Base-by-base conservation (phyloP, 73 alveolate genomes). In the Stentor coeruleus region DNA sequence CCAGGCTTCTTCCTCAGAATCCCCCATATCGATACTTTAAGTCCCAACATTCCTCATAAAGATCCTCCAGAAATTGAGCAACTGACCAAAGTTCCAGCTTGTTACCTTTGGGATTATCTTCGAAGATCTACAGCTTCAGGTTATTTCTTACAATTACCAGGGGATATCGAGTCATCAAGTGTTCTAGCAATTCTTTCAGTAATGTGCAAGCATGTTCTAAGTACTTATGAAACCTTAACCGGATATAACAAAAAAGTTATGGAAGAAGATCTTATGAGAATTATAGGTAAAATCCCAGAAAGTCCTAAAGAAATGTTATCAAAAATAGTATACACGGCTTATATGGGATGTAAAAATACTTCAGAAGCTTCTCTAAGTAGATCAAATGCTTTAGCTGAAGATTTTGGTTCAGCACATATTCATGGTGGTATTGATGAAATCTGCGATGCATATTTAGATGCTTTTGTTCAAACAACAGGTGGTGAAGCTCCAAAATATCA, bases 111-210 rank as follows among this genome's bases (percentile, higher is more conserved):
- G 99, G 99, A 95, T 84, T 95, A 94, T 49, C 86, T 95, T 57
- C 95, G 99, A 59, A 88, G 98, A 58, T 92, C 98, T 3, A 98
- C 98, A 49, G 98, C 98, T 28, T 85, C 96, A 3, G 99, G 99
- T 4, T 95, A 87, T 87, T 93, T 94, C 87, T 84, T 95, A 39
- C 98, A 98, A 2, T 81, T 93, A 58, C 90, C 98, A 20, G 99
- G 99, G 15, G 99, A 97, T 0, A 87, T 93, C 3, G 98, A 94
- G 84, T 86, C 96, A 58, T 86, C 98, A 33, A 86, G 98, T 33
- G 91, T 90, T 15, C 97, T 97, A 28, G 83, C 95, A 55, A 89
- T 66, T 20, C 11, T 66, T 28, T 26, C 36, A 26, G 37, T 26
- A 20, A 66, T 66, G 79, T 26, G 79, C 33, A 20, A 31, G 14